These are phyloP conservation scores for Mayamaea pseudoterrestris DNA, from an alignment of 108 stramenopile species.

Conservation along the genomic window DNA sequence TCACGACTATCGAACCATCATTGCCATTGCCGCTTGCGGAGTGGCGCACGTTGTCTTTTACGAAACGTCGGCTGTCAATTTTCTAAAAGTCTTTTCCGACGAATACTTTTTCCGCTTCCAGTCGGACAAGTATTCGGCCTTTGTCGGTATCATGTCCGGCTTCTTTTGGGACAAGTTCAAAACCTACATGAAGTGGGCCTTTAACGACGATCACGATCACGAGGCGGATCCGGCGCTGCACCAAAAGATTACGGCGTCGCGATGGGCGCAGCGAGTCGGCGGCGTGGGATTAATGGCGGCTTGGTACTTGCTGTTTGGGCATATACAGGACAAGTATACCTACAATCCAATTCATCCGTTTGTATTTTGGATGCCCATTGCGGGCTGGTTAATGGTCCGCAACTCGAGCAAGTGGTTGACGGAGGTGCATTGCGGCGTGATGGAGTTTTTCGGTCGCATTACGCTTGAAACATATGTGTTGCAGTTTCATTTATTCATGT, in stretches of 20 bases:
- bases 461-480: slow-evolving; percentile 91
- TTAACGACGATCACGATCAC: background rate
- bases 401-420: slow-evolving; percentile 72
- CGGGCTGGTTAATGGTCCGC: slow-evolving; percentile 81
- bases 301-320: slow-evolving; percentile 48
- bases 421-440: slow-evolving; percentile 44
- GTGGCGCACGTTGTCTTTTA: slow-evolving; percentile 47
- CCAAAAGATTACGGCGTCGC: slow-evolving; percentile 10
- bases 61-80: slow-evolving; percentile 42
- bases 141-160: slow-evolving; percentile 44
- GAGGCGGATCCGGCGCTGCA: background rate
- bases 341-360: slow-evolving; percentile 88
- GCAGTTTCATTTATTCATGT: slow-evolving; percentile 91
- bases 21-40: slow-evolving; percentile 27
- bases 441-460: slow-evolving; percentile 81
- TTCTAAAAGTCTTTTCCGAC: slow-evolving; percentile 38
- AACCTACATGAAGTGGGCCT: slow-evolving; percentile 35
- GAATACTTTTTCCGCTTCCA: slow-evolving; percentile 61
- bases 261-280: slow-evolving; percentile 25
- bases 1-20: slow-evolving; percentile 9
- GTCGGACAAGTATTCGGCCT: slow-evolving; percentile 52
- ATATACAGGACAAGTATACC: slow-evolving; percentile 51
- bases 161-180: slow-evolving; percentile 39
- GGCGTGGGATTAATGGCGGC: slow-evolving; percentile 30
- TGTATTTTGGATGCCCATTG: slow-evolving; percentile 67